These are phyloP conservation scores for Pochonia chlamydosporia DNA, from an alignment of 2,329 filamentous ascomycete species.

Conservation along the genomic window DNA sequence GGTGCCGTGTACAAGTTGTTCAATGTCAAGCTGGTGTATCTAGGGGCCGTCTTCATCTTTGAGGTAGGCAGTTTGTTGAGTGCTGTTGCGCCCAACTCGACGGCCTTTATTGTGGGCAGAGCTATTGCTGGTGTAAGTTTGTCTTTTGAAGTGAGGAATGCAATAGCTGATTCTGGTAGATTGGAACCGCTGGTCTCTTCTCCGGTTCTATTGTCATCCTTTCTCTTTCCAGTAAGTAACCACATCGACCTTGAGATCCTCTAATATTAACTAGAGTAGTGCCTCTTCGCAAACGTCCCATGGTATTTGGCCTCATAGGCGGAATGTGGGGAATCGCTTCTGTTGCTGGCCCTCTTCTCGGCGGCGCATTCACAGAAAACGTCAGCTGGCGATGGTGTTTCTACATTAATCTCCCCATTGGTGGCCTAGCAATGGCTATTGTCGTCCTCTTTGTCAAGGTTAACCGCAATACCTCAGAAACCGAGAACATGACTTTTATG, in stretches of 20 bases:
- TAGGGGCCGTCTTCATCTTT: constrained; percentile 36
- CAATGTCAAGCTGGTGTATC: constrained; percentile 40
- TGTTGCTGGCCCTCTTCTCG: constrained; percentile 44
- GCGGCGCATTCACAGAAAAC: constrained; percentile 43
- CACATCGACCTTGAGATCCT: constrained; percentile 14
- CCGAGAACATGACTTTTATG: constrained; percentile 25
- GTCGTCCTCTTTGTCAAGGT: constrained; percentile 42
- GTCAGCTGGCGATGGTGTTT: constrained; percentile 50
- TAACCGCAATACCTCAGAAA: constrained; percentile 28
- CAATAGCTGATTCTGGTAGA: constrained; percentile 19
- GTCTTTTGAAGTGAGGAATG: too few relatives aligned
- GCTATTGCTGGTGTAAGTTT: constrained; percentile 38
- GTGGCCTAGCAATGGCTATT: constrained; percentile 39
- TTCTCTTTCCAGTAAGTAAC: constrained; percentile 18
- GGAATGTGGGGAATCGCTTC: constrained; percentile 51
- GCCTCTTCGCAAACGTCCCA: constrained; percentile 46
- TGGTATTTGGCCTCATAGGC: constrained; percentile 49
- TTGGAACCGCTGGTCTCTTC: constrained; percentile 46
- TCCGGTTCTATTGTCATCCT: constrained; percentile 45
- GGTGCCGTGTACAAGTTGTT: constrained; percentile 46
- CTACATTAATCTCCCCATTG: constrained; percentile 40
- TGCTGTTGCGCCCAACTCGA: constrained; percentile 38
- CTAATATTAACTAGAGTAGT: constrained; percentile 24
- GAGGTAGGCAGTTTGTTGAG: constrained; percentile 38
- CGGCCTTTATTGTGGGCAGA: constrained; percentile 45